phyloP scores from a whole-genome alignment of 495 filamentous ascomycete species.

The Symbiotaphrina buchneri region DNA sequence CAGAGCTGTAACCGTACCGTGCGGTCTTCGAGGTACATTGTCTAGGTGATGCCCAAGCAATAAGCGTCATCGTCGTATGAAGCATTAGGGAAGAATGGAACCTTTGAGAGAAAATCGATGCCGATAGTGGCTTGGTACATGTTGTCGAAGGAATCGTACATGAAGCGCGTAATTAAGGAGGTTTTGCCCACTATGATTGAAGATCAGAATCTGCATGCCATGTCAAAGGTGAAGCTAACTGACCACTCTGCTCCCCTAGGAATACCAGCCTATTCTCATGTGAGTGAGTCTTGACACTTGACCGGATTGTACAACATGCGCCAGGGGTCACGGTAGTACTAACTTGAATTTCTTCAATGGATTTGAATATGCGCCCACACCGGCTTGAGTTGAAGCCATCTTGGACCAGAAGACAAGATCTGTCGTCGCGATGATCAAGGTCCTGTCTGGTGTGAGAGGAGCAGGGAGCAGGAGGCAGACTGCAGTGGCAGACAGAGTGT shows the following conservation, averaged over 20 bases:
- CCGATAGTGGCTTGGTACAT: constrained; percentile 99
- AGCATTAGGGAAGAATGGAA: constrained; percentile 13
- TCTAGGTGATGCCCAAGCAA: constrained; percentile 29
- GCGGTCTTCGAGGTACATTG: constrained; percentile 98
- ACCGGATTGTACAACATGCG: not conserved
- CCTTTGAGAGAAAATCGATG: constrained; percentile 98
- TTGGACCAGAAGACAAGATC: no score
- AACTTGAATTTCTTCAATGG: constrained; percentile 99
- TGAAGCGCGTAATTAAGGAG: constrained; percentile 94
- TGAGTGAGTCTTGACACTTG: no score
- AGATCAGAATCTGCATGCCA: constrained; percentile 6
- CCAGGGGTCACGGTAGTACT: constrained; percentile 8
- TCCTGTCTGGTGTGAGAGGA: no score
- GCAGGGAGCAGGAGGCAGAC: constrained; percentile 5
- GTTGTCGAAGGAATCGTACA: constrained; percentile 99
- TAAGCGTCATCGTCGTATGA: not conserved
- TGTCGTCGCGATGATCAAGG: no score
- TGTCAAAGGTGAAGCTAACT: not conserved
- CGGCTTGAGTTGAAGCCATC: constrained; percentile 31
- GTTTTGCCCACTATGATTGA: constrained; percentile 71
- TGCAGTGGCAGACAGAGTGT: not conserved
- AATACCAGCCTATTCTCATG: constrained; percentile 59
- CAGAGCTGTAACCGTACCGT: constrained; percentile 94
- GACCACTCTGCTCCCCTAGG: constrained; percentile 95
- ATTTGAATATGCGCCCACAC: constrained; percentile 86